A percentile compares a stretch with the other conserved stretches of the same genome.
Conservation (phyloP, 2,329 filamentous ascomycete genomes). For the Ophiostoma sp. region DNA sequence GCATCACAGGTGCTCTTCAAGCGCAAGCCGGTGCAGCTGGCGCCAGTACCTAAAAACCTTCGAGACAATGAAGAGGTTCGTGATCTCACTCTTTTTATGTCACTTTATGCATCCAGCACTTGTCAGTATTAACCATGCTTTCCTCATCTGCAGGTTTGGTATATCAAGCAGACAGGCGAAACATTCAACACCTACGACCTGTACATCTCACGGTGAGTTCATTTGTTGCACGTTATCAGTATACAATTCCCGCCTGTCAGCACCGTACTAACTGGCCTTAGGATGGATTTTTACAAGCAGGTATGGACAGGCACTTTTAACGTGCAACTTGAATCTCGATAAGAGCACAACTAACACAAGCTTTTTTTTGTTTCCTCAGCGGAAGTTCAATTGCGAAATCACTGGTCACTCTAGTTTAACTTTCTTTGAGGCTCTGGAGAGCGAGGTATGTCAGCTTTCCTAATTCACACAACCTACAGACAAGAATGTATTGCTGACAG, state of each 20-base stretch:
- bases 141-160: constrained; percentile 59
- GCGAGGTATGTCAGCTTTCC: constrained; percentile 61
- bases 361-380: not conserved
- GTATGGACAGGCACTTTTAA: constrained; percentile 41
- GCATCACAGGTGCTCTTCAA: constrained; percentile 78
- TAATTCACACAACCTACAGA: not conserved
- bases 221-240: not conserved
- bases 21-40: constrained; percentile 84
- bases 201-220: constrained; percentile 70
- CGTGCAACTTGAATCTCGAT: not conserved
- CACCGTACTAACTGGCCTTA: constrained; percentile 40
- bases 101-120: not conserved
- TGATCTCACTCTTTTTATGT: constrained; percentile 25
- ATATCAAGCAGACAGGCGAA: constrained; percentile 84
- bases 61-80: constrained; percentile 75
- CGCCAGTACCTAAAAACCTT: constrained; percentile 59
- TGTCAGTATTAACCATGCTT: constrained; percentile 36
- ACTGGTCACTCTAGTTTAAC: constrained; percentile 86
- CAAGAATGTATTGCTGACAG: not conserved
- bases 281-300: constrained; percentile 91
- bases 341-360: constrained; percentile 21
- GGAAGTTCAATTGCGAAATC: constrained; percentile 81
- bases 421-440: constrained; percentile 88
- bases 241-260: not conserved
- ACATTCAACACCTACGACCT: constrained; percentile 84